Percentiles rank a stretch among this genome's conserved stretches.
These are phyloP conservation scores for Phylloporus sp. DNA, from an alignment of 1,284 basidiomycete genomes.

Conservation along the genomic window DNA sequence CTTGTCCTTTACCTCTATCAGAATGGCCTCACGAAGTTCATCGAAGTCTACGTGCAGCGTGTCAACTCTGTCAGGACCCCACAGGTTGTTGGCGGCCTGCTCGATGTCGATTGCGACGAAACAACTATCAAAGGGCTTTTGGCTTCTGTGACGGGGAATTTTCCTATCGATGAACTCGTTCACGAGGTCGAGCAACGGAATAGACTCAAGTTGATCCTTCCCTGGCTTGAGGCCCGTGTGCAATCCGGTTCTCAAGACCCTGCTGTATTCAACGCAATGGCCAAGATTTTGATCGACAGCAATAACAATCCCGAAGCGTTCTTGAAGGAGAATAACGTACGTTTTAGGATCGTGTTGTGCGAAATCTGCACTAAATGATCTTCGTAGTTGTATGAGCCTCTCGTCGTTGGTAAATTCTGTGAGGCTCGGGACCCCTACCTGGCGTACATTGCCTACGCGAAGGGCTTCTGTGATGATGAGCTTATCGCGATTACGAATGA, in stretches of 20 bases:
- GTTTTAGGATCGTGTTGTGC: conserved; percentile 36
- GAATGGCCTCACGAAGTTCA: conserved; percentile 96
- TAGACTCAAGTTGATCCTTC: conserved; percentile 94
- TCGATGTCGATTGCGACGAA: conserved; percentile 99
- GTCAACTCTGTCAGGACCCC: conserved; percentile 98
- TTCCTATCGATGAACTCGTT: conserved; percentile 98
- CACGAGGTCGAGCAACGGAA: conserved; percentile 97
- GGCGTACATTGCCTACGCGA: conserved; percentile 99
- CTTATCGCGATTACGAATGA: conserved; percentile 98
- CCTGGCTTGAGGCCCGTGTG: conserved; percentile 95
- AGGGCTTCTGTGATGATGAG: conserved; percentile 99
- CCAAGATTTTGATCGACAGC: conserved; percentile 98
- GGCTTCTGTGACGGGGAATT: conserved; percentile 94
- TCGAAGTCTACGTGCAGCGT: conserved; percentile 98
- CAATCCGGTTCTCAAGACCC: conserved; percentile 92
- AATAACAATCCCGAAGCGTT: conserved; percentile 98
- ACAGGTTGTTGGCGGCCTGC: conserved; percentile 96
- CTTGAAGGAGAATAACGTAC: conserved; percentile 97
- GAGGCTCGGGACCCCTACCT: conserved; percentile 98
- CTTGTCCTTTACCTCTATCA: conserved; percentile 99
- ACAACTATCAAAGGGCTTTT: conserved; percentile 93
- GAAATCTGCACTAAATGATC: conserved; percentile 4
- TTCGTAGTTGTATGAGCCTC: conserved; percentile 88
- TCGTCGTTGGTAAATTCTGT: conserved; percentile 98
- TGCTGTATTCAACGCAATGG: conserved; percentile 94